phyloP scores from a whole-genome alignment of 495 filamentous ascomycete species.

The Penicillium verhagenii region DNA sequence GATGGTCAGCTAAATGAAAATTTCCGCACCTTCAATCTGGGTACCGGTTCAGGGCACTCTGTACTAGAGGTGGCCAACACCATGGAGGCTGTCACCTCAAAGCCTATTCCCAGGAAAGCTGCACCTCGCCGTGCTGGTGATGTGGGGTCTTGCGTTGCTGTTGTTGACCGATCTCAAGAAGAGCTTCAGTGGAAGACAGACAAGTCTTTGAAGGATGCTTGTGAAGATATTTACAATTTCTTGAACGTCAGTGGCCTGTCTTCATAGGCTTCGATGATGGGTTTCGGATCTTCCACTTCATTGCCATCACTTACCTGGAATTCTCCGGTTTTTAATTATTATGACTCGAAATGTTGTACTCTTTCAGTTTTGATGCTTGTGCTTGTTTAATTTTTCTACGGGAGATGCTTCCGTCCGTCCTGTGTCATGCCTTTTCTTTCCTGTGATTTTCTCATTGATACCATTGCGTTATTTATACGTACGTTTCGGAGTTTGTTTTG shows the following conservation, averaged over 20 bases:
- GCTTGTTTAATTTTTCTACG: not conserved
- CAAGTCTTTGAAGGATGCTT: slow-evolving; percentile 77
- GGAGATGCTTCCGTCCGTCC: not conserved
- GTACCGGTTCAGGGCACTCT: slow-evolving; percentile 51
- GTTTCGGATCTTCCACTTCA: not conserved
- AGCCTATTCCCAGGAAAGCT: slow-evolving; percentile 52
- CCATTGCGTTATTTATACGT: not conserved
- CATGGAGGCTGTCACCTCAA: slow-evolving; percentile 44
- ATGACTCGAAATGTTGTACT: not conserved
- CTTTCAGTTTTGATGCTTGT: not conserved
- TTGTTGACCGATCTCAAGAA: slow-evolving; percentile 75
- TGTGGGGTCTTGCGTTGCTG: slow-evolving; percentile 74
- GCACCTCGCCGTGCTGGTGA: slow-evolving; percentile 76
- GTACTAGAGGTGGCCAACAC: slow-evolving; percentile 52
- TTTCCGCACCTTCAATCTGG: slow-evolving; percentile 55
- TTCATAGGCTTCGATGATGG: slow-evolving; percentile 14
- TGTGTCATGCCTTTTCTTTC: slow-evolving; percentile 1
- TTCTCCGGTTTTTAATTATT: not conserved
- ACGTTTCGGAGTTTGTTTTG: not conserved
- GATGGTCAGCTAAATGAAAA: slow-evolving; percentile 39
- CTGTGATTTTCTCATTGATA: not conserved
- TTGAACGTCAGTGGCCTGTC: slow-evolving; percentile 37
- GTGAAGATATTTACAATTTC: slow-evolving; percentile 79
- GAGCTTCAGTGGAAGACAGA: slow-evolving; percentile 92
- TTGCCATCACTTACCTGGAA: not conserved